Evolutionary conservation across 371 early-diverging fungal species (phyloP), one percentile per base, ranked within the genome.

Genomic region (Entomophthora muscae): DNA sequence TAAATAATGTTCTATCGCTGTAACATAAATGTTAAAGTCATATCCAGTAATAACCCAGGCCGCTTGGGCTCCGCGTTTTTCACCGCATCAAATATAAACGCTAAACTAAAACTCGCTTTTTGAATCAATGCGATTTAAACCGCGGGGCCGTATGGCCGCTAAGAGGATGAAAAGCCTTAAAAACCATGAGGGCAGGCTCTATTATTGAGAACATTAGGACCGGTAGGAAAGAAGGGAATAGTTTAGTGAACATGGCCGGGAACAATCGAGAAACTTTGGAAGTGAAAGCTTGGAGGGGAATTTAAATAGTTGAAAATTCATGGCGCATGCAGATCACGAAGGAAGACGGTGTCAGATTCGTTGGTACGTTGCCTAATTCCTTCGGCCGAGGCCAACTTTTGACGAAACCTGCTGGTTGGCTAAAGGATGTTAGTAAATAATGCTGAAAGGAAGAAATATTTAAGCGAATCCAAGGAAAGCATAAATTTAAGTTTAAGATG

Each of bases 271-370:
- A 42, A 5, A 42, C 17, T 17, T 42, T 42, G 42, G 17, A 42
- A 42, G 17, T 42, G 42, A 42, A 42, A 17, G 5, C 42, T 42
- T 10, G 17, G 42, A 17, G 17, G 17, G 42, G 42, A 42, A 5
- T 42, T 17, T 10, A 10, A 42, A 42, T 17, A 42, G 42, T 10
- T 55, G 26, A n/a, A n/a, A n/a, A n/a, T n/a, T n/a, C n/a, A n/a
- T n/a, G n/a, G n/a, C n/a, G n/a, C n/a, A 30, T 64, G 55, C 23
- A 64, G 27, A 21, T 64, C 64, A 10, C 64, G 64, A 7, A 64
- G 51, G 26, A 64, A 64, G 12, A 56, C 31, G 3, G 56, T 56
- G 27, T 64, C 64, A 3, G 57, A 56, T 26, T 64, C 64, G 27
- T 61, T 32, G 22, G 42, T 61, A 5, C 61, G 61, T 24, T 61